Percentiles rank a stretch among this genome's conserved stretches.
phyloP scores from a whole-genome alignment of 2,329 filamentous ascomycete species.

The Hypocrella siamensis region DNA sequence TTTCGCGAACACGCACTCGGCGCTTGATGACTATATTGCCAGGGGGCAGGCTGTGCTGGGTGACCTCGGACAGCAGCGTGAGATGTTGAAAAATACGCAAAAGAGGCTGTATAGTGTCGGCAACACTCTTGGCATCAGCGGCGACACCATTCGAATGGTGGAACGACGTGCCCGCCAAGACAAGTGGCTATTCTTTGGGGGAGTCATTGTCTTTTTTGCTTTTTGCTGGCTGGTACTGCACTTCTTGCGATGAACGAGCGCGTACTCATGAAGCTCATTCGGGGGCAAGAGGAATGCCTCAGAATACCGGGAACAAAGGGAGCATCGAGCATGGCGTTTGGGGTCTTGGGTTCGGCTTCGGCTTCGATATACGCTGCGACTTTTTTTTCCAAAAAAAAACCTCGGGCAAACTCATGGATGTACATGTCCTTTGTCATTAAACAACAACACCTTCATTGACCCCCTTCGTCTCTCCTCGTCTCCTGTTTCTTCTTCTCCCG shows the following conservation, averaged over 20 bases:
- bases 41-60: constrained; percentile 79
- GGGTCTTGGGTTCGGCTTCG: neutral
- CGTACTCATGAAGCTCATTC: neutral
- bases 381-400: neutral
- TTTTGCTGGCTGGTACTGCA: constrained; percentile 90
- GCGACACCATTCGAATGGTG: constrained; percentile 94
- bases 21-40: constrained; percentile 88
- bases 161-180: constrained; percentile 84
- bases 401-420: neutral
- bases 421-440: no score
- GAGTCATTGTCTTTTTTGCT: constrained; percentile 70
- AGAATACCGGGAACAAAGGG: neutral
- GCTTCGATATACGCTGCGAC: neutral
- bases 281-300: neutral
- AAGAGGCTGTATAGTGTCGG: constrained; percentile 80
- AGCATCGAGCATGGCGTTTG: constrained; percentile 6
- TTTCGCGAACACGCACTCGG: constrained; percentile 63
- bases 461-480: no score
- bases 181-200: constrained; percentile 93
- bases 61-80: constrained; percentile 76
- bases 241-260: constrained; percentile 43
- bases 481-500: constrained; percentile 18
- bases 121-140: constrained; percentile 83
- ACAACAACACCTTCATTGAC: no score
- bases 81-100: constrained; percentile 92